Conservation (phyloP, 2,329 filamentous ascomycete genomes). For the Leptographium wingfieldii region DNA sequence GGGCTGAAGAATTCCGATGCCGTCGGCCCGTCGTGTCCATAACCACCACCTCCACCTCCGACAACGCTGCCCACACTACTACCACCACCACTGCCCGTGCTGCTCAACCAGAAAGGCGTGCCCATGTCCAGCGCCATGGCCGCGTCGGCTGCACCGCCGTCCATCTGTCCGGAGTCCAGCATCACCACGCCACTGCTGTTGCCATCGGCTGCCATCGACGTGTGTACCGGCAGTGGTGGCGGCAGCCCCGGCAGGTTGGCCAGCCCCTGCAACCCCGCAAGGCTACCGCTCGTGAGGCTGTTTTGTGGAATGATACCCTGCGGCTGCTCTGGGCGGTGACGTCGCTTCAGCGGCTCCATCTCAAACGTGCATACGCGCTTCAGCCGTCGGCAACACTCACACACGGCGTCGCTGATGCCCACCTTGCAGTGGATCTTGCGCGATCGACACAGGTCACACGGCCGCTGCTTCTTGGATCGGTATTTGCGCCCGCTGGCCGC, state of each 20-base stretch:
- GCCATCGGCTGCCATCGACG: too few species aligned
- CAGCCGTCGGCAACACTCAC: conserved; percentile 12
- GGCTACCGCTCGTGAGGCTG: neutral
- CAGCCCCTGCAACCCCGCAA: neutral
- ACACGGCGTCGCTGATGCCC: conserved; percentile 8
- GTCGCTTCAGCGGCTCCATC: conserved; percentile 9
- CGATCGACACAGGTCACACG: conserved; percentile 12
- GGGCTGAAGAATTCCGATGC: neutral
- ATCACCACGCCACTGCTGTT: neutral
- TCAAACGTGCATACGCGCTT: conserved; percentile 11
- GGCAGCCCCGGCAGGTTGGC: neutral
- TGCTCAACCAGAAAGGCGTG: conserved; percentile 1
- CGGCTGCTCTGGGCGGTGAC: neutral
- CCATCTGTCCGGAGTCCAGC: neutral
- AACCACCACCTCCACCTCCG: neutral
- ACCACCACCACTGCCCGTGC: neutral
- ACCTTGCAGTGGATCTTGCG: conserved; percentile 13
- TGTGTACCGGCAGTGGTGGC: too few species aligned
- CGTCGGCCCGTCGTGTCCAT: too few species aligned
- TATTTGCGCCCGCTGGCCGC: conserved; percentile 9
- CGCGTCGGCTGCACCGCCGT: neutral
- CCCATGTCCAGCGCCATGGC: neutral
- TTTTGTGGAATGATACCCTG: neutral
- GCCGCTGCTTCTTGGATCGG: conserved; percentile 13
- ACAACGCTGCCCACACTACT: neutral